These are phyloP conservation scores for Amanita fuliginea DNA, from an alignment of 768 basidiomycete genomes.

Conservation along the genomic window DNA sequence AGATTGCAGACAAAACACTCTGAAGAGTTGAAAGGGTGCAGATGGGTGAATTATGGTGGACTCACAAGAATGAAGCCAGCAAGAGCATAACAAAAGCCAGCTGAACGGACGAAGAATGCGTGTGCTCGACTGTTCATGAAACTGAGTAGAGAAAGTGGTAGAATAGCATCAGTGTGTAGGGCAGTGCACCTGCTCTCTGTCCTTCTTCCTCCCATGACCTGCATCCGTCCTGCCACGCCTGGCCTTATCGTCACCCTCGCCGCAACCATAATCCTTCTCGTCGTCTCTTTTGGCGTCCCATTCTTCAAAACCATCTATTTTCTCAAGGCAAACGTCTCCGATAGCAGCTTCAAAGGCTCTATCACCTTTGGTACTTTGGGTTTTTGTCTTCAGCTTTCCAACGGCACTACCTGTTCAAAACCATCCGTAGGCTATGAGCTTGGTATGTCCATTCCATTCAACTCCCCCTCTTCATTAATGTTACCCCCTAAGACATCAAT, in stretches of 20 bases:
- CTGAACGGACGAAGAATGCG: slow-evolving; percentile 17
- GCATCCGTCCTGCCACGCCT: slow-evolving; percentile 78
- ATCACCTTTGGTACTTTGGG: slow-evolving; percentile 87
- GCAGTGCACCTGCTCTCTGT: slow-evolving; percentile 3
- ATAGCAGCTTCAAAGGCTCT: slow-evolving; percentile 36
- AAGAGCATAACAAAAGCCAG: slow-evolving; percentile 21
- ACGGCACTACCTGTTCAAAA: slow-evolving; percentile 60
- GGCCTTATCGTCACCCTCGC: slow-evolving; percentile 75
- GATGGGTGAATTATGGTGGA: not conserved
- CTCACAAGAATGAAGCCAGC: slow-evolving; percentile 26
- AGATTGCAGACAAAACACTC: slow-evolving; percentile 23
- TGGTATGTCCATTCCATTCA: slow-evolving; percentile 35
- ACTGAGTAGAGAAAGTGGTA: not conserved
- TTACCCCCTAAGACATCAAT: slow-evolving; percentile 56
- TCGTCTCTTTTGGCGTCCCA: slow-evolving; percentile 88
- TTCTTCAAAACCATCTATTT: slow-evolving; percentile 85
- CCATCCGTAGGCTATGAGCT: slow-evolving; percentile 83
- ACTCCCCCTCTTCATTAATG: slow-evolving; percentile 2
- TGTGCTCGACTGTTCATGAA: slow-evolving; percentile 10
- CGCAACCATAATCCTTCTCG: slow-evolving; percentile 70
- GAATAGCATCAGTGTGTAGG: not conserved
- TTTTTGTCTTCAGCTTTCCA: slow-evolving; percentile 59
- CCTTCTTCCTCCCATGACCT: slow-evolving; percentile 31
- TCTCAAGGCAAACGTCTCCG: slow-evolving; percentile 59
- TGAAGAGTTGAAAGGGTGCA: slow-evolving; percentile 7